A percentile compares a stretch with the other conserved stretches of the same genome.
phyloP scores from a whole-genome alignment of 1,284 basidiomycete species.

The Sporisorium exsertum region DNA sequence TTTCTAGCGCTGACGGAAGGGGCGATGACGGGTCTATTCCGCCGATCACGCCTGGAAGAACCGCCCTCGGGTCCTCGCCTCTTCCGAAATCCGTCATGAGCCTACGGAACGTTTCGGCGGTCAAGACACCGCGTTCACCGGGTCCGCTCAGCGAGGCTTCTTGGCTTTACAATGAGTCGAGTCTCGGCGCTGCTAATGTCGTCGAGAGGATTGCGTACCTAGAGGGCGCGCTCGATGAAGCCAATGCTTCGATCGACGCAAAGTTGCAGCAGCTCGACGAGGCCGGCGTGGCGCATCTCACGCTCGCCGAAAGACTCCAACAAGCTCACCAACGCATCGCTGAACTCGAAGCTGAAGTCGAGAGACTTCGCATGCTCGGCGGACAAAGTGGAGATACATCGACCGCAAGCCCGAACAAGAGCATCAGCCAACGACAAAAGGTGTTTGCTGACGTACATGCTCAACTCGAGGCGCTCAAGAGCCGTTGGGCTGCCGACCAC shows the following conservation, averaged over 20 bases:
- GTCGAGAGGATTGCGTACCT: conserved; percentile 47
- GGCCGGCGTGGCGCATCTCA: conserved; percentile 50
- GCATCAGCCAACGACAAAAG: conserved; percentile 36
- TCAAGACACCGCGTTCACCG: conserved; percentile 47
- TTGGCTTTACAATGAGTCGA: conserved; percentile 58
- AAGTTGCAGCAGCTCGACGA: conserved; percentile 54
- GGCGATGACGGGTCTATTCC: conserved; percentile 8
- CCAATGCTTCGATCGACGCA: conserved; percentile 55
- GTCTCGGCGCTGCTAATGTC: conserved; percentile 47
- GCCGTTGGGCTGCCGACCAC: conserved; percentile 47
- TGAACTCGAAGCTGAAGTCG: conserved; percentile 52
- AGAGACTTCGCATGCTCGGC: conserved; percentile 27
- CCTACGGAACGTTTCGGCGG: conserved; percentile 41
- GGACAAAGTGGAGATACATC: conserved; percentile 20
- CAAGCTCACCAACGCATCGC: conserved; percentile 47
- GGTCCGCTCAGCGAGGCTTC: conserved; percentile 50
- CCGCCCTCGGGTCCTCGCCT: conserved; percentile 28
- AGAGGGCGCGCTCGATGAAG: conserved; percentile 50
- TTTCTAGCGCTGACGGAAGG: conserved; percentile 17
- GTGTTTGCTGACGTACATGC: conserved; percentile 47
- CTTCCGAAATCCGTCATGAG: conserved; percentile 46
- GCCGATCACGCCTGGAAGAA: conserved; percentile 30
- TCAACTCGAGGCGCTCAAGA: conserved; percentile 53
- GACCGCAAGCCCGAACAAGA: conserved; percentile 30
- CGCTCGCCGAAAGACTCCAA: conserved; percentile 39